Conservation (phyloP, 2,329 filamentous ascomycete species). For the Camillea tinctor region DNA sequence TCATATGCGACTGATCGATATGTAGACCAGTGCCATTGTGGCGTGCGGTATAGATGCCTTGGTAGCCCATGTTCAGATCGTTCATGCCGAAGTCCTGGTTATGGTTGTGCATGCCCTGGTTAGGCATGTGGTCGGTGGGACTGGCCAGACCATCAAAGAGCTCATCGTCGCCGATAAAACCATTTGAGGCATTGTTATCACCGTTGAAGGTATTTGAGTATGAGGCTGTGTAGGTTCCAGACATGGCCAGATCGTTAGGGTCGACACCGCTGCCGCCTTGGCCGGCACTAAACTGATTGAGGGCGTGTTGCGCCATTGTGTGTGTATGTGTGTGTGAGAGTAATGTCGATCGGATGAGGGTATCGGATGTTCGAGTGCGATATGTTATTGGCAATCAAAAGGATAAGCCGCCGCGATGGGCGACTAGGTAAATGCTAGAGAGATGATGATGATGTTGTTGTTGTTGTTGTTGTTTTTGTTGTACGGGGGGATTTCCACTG, state of each 20-base stretch:
- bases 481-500: conserved; percentile 20
- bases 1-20: conserved; percentile 68
- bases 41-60: conserved; percentile 53
- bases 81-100: conserved; percentile 59
- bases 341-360: conserved; percentile 11
- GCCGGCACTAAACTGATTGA: conserved; percentile 54
- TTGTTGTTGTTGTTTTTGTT: conserved; percentile 3
- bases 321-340: too few relatives aligned
- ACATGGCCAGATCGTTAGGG: conserved; percentile 79
- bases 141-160: conserved; percentile 71
- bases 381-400: neutral
- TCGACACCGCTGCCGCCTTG: conserved; percentile 66
- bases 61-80: conserved; percentile 57
- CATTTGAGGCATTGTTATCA: conserved; percentile 59
- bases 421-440: conserved; percentile 10
- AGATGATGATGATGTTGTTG: neutral
- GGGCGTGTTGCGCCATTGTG: conserved; percentile 56
- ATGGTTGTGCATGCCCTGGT: conserved; percentile 51
- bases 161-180: conserved; percentile 88
- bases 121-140: conserved; percentile 46
- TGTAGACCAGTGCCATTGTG: conserved; percentile 57
- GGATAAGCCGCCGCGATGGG: conserved; percentile 14
- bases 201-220: conserved; percentile 62
- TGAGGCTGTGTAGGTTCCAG: conserved; percentile 56
- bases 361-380: conserved; percentile 1